Conservation (phyloP, 768 basidiomycete species). For the Suillus occidentalis region DNA sequence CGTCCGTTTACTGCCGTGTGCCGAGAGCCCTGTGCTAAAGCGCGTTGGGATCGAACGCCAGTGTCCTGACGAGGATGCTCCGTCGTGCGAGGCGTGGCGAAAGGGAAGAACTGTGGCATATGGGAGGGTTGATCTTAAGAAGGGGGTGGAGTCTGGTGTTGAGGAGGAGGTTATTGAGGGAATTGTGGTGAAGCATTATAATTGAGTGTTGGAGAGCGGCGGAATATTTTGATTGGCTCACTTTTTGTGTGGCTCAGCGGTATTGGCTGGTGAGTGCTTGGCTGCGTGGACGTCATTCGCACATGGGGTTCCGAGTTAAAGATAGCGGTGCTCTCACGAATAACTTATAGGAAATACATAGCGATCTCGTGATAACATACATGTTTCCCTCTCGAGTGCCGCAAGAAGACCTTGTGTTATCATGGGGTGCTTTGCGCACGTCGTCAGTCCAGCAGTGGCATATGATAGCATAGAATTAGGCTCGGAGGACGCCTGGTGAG, state of each 20-base stretch:
- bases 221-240: neutral
- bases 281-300: neutral
- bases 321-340: neutral
- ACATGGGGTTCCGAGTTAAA: neutral
- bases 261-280: too few species aligned
- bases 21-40: conserved; percentile 33
- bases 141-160: conserved; percentile 24
- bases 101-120: conserved; percentile 32
- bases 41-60: conserved; percentile 30
- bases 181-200: conserved; percentile 34
- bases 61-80: conserved; percentile 24
- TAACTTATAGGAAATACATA: neutral
- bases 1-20: conserved; percentile 28
- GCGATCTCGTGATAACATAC: neutral
- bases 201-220: conserved; percentile 15
- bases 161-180: conserved; percentile 36
- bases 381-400: neutral
- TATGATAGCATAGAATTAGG: neutral
- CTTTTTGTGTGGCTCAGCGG: neutral
- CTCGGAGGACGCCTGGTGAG: neutral
- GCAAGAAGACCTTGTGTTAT: neutral
- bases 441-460: neutral
- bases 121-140: conserved; percentile 30
- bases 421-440: neutral
- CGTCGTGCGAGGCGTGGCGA: conserved; percentile 32